Conservation (phyloP, 1,139 yeast genomes). For the Taiozyma onychis region DNA sequence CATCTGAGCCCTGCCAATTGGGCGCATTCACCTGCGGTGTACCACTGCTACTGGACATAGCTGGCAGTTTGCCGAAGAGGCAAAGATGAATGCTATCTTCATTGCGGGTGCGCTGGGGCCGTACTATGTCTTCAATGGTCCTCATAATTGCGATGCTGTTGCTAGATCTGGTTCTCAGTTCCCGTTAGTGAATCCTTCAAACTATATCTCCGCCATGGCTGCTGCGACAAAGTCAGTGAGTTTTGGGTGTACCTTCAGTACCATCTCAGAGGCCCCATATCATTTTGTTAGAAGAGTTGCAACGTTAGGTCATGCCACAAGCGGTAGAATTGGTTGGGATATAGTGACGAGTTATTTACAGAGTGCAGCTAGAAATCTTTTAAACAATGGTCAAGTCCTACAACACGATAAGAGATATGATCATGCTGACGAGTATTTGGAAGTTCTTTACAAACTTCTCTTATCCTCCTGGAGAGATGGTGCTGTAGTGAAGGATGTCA, state of each 20-base stretch:
- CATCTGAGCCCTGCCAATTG: constrained; percentile 34
- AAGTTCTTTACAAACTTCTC: constrained; percentile 34
- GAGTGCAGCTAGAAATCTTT: constrained; percentile 35
- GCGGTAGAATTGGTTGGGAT: constrained; percentile 42
- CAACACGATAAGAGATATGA: constrained; percentile 35
- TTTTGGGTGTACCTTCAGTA: constrained; percentile 38
- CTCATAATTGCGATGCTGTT: constrained; percentile 32
- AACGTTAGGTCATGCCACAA: constrained; percentile 37
- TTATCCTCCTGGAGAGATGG: constrained; percentile 41
- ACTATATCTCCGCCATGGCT: constrained; percentile 36
- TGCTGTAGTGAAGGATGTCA: constrained; percentile 31
- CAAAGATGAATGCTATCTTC: constrained; percentile 38
- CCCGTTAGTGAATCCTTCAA: constrained; percentile 37
- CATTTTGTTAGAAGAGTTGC: constrained; percentile 40
- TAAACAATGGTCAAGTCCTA: constrained; percentile 32
- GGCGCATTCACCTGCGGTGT: constrained; percentile 40
- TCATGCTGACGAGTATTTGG: constrained; percentile 35
- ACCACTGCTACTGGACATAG: constrained; percentile 38
- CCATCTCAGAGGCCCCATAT: constrained; percentile 41
- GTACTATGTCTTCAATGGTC: constrained; percentile 35
- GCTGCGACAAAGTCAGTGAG: constrained; percentile 33
- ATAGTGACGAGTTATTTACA: constrained; percentile 37
- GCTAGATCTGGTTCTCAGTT: constrained; percentile 35
- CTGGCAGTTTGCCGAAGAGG: constrained; percentile 38
- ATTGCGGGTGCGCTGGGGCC: constrained; percentile 43